Conservation (phyloP, 805 yeast species). For the Yarrowia alimentaria region DNA sequence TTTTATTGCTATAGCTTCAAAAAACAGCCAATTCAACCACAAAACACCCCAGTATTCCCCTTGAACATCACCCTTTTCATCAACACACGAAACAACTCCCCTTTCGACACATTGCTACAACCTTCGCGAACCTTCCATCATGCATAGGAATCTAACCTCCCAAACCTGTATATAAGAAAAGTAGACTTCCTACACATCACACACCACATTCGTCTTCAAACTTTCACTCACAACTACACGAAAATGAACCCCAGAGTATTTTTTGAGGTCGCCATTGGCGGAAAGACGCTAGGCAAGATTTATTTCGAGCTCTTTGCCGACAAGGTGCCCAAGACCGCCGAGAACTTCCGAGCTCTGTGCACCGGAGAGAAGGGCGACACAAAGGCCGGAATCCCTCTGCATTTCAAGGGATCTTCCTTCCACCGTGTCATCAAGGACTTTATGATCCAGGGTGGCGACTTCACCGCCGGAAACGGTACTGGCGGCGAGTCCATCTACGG, state of each 20-base stretch:
- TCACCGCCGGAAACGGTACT: conserved; percentile 68
- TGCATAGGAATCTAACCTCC: no score
- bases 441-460: conserved; percentile 96
- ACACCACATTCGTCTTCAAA: not conserved
- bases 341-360: conserved; percentile 82
- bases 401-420: conserved; percentile 82
- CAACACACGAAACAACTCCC: no score
- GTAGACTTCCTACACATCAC: no score
- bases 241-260: conserved; percentile 52
- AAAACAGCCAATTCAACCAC: no score
- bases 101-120: no score
- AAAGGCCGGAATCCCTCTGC: conserved; percentile 59
- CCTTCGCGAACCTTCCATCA: no score
- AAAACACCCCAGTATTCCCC: no score
- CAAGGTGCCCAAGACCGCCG: conserved; percentile 83
- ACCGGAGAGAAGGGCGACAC: conserved; percentile 82
- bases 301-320: conserved; percentile 62
- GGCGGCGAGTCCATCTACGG: conserved; percentile 85
- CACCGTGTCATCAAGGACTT: conserved; percentile 84
- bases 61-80: no score
- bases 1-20: no score
- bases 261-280: conserved; percentile 78
- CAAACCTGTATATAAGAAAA: no score
- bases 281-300: conserved; percentile 66
- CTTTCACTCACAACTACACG: not conserved